Conservation (phyloP, 129 eudicot species). For the Scalesia atractyloides region DNA sequence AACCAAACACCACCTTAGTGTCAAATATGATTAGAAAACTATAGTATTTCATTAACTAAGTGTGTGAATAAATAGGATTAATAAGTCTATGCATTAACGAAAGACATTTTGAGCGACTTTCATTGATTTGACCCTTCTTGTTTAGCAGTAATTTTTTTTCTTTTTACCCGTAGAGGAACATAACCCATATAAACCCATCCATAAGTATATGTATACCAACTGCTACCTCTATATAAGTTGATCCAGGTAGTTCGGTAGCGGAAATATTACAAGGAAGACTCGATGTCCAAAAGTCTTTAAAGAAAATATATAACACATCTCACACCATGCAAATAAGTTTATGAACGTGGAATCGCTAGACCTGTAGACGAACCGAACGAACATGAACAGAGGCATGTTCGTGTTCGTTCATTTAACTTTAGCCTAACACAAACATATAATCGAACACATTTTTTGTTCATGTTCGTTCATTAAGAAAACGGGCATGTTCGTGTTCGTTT, state of each 20-base stretch:
- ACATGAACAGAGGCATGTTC: no score
- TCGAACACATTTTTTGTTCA: no score
- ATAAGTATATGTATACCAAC: neutral
- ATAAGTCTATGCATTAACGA: neutral
- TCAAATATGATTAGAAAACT: neutral
- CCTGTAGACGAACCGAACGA: no score
- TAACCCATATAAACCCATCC: constrained; percentile 2
- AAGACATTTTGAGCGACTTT: neutral
- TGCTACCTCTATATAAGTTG: neutral
- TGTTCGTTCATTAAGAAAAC: no score
- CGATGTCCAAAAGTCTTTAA: neutral
- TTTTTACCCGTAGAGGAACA: neutral
- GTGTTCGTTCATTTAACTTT: no score
- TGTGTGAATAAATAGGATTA: neutral
- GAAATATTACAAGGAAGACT: neutral
- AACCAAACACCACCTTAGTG: constrained; percentile 4
- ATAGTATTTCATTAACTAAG: neutral
- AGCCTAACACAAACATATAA: no score
- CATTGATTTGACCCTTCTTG: neutral
- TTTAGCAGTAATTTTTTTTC: neutral
- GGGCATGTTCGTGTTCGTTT: no score
- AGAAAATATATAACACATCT: neutral
- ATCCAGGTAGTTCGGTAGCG: constrained; percentile 3
- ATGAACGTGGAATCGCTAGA: no score
- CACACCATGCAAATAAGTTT: neutral